These are phyloP conservation scores for Candida boleticola DNA, from an alignment of 805 yeast genomes.

Conservation along the genomic window DNA sequence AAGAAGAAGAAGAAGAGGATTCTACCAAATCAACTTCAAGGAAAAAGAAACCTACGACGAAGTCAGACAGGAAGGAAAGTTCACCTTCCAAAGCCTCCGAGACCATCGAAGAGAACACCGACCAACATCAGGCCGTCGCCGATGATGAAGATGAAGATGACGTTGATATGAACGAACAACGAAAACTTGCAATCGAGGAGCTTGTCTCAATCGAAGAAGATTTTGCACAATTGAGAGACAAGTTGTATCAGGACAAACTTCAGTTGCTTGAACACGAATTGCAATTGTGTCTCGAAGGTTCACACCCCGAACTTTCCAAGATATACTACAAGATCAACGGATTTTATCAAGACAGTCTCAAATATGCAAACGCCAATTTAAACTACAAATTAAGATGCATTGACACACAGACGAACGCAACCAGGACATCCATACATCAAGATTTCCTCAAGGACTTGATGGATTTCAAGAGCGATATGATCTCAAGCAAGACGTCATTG, in stretches of 20 bases:
- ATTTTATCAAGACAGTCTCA: slow-evolving; percentile 69
- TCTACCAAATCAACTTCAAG: background rate
- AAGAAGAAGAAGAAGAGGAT: slow-evolving; percentile 17
- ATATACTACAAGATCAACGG: slow-evolving; percentile 70
- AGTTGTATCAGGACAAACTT: slow-evolving; percentile 79
- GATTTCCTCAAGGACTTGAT: slow-evolving; percentile 66
- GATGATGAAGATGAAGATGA: slow-evolving; percentile 12
- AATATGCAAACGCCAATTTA: slow-evolving; percentile 38
- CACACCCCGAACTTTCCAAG: slow-evolving; percentile 84
- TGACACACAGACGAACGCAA: slow-evolving; percentile 75
- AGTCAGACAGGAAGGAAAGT: slow-evolving; percentile 12
- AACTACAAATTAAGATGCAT: slow-evolving; percentile 72
- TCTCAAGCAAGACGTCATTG: slow-evolving; percentile 70
- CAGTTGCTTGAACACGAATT: slow-evolving; percentile 76
- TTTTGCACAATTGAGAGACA: slow-evolving; percentile 84
- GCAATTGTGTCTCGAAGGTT: slow-evolving; percentile 81
- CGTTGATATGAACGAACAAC: slow-evolving; percentile 33
- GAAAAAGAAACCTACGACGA: too few relatives aligned
- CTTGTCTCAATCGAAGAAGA: slow-evolving; percentile 79
- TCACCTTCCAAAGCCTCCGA: slow-evolving; percentile 7
- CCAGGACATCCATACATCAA: slow-evolving; percentile 79
- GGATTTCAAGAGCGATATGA: slow-evolving; percentile 63
- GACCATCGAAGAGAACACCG: slow-evolving; percentile 14
- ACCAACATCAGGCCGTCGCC: slow-evolving; percentile 10
- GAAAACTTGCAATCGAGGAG: slow-evolving; percentile 66